Percentiles rank a stretch among this genome's conserved stretches.
Evolutionary conservation across 768 basidiomycete species (phyloP).

Genomic region (Tulasnella sp.): DNA sequence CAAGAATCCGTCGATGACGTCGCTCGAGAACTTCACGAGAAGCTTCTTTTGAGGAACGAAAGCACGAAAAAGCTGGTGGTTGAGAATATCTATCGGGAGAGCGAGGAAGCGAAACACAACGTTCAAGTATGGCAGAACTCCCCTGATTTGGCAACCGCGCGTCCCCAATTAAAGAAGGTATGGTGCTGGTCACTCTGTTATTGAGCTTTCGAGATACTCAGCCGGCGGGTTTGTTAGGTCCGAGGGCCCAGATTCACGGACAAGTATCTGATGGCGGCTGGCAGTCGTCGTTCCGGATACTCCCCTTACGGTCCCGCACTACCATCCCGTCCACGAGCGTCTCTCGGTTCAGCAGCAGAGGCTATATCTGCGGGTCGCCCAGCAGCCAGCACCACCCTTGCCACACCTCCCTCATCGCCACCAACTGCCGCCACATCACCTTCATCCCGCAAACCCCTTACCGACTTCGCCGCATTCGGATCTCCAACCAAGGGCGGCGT

Average conservation of each 20-base stretch:
- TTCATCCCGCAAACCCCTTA: conserved; percentile 81
- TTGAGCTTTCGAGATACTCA: neutral
- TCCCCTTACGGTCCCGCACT: conserved; percentile 20
- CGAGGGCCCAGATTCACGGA: conserved; percentile 96
- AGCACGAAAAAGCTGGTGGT: conserved; percentile 96
- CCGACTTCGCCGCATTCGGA: conserved; percentile 83
- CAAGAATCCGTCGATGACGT: conserved; percentile 97
- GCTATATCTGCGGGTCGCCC: conserved; percentile 44
- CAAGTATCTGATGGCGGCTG: conserved; percentile 71
- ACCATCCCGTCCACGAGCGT: conserved; percentile 44
- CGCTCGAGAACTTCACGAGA: conserved; percentile 89
- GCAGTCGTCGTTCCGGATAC: conserved; percentile 31
- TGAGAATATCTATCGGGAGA: conserved; percentile 93
- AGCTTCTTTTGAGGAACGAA: conserved; percentile 83
- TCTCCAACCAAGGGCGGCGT: conserved; percentile 70
- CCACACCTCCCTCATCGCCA: conserved; percentile 42
- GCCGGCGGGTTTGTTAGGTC: conserved; percentile 50
- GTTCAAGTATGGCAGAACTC: conserved; percentile 79
- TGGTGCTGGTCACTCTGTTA: conserved; percentile 23
- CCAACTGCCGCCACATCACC: conserved; percentile 44
- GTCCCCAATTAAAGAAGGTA: conserved; percentile 76
- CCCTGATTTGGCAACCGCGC: conserved; percentile 63
- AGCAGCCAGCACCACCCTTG: conserved; percentile 43
- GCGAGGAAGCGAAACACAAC: conserved; percentile 84
- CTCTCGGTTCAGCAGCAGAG: neutral